Base-by-base conservation (phyloP, 257 asterid species). In the Solanum stenotomum region DNA sequence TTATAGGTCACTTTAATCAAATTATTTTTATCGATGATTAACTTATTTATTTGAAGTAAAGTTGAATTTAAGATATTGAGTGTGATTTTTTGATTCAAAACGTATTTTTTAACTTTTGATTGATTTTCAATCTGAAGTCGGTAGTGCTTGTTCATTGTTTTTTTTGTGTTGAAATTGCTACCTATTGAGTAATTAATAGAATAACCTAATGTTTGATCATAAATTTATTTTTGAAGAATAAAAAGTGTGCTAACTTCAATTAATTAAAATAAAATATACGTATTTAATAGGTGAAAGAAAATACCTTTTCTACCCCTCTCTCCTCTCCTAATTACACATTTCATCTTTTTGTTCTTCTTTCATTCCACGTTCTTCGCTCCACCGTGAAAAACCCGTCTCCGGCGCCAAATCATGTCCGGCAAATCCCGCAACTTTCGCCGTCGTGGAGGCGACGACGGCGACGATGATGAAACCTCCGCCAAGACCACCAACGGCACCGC, bases 351-450 rank as follows among this genome's bases (percentile, higher is more conserved):
- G 18, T 34, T 74, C 27, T 34, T 18, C 46, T 1, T 33, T 34
- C 79, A 23, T 23, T 63, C 70, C 44, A 16, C 15, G 79, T 2
- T 72, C 42, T 72, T 72, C 81, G 40, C 81, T 31, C 78, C 42
- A 71, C 78, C 78, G 78, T 71, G 82, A 35, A 74, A 74, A 74
- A 2, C 11, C 31, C 15, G 31, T 75, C 61, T 38, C 61, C 59
- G 84, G 63, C 63, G 23, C 59, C 35, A 40, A n/a, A 5, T 13
- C 63, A 78, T 79, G 85, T 79, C 85, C 25, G 65, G 10, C 3
- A 93, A 92, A 88, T 87, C 96, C 27, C 92, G 97, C 35, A 95
- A 96, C 90, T 94, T 94, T 90, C 99, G 99, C 90, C 99, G 99
- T 84, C 98, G 98, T 1, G 93, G 90, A 78, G 98, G 92, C n/a